A percentile compares a stretch with the other conserved stretches of the same genome.
These are phyloP conservation scores for Tricholoma sp. DNA, from an alignment of 768 basidiomycete genomes.

Conservation along the genomic window DNA sequence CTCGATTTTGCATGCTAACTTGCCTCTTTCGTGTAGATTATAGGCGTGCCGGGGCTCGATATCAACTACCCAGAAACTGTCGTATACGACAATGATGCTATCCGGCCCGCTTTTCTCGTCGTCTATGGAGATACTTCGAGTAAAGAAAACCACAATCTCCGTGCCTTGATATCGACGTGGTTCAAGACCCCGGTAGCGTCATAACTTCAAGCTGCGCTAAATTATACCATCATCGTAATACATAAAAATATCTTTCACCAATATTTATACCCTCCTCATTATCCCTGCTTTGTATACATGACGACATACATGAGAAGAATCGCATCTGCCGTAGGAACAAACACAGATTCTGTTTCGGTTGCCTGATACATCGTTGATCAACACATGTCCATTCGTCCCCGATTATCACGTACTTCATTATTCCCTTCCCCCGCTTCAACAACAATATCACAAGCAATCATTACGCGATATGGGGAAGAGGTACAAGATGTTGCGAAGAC, in stretches of 20 bases:
- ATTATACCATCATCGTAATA: slow-evolving; percentile 6
- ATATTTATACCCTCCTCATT: not conserved
- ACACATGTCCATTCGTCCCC: slow-evolving; percentile 6
- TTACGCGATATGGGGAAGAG: slow-evolving; percentile 61
- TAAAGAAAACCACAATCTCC: slow-evolving; percentile 23
- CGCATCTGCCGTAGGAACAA: slow-evolving; percentile 48
- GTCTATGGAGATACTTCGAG: slow-evolving; percentile 44
- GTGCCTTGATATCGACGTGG: slow-evolving; percentile 30
- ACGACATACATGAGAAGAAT: slow-evolving; percentile 22
- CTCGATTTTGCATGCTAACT: not conserved
- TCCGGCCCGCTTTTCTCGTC: slow-evolving; percentile 60
- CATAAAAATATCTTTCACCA: not conserved
- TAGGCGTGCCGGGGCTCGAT: slow-evolving; percentile 57
- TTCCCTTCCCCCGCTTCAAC: slow-evolving; percentile 31
- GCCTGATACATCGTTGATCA: slow-evolving; percentile 23
- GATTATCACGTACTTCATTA: slow-evolving; percentile 6
- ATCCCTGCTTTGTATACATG: not conserved
- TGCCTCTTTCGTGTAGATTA: slow-evolving; percentile 33
- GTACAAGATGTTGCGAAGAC: slow-evolving; percentile 60
- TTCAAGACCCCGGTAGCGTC: slow-evolving; percentile 46
- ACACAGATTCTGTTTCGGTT: slow-evolving; percentile 45
- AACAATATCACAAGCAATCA: slow-evolving; percentile 54
- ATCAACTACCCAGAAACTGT: slow-evolving; percentile 69
- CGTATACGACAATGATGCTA: slow-evolving; percentile 61
- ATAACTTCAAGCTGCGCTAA: slow-evolving; percentile 18